Conservation (phyloP, 805 yeast genomes). For the Myxozyma kluyveri region DNA sequence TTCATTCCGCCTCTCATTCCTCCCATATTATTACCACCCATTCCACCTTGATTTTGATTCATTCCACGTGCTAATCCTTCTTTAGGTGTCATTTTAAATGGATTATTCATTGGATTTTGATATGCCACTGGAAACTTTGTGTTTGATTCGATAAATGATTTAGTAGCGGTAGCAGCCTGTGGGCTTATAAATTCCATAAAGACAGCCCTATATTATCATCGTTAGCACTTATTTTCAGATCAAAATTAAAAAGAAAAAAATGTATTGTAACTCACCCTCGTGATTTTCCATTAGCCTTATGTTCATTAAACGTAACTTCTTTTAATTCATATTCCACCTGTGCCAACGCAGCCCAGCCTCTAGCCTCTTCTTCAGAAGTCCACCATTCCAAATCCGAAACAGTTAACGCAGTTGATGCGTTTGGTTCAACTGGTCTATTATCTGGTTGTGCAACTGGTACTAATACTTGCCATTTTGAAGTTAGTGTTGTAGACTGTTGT, state of each 20-base stretch:
- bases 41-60: not conserved
- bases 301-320: constrained; percentile 31
- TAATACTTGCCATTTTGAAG: constrained; percentile 25
- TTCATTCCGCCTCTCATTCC: constrained; percentile 3
- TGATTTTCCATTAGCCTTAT: constrained; percentile 33
- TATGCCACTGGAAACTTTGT: constrained; percentile 5
- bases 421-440: constrained; percentile 23
- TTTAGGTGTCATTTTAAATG: constrained; percentile 29
- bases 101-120: constrained; percentile 22
- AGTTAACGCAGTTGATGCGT: constrained; percentile 23
- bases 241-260: not conserved
- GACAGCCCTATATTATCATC: constrained; percentile 15
- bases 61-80: constrained; percentile 17
- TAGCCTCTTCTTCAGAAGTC: constrained; percentile 32
- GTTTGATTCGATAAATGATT: constrained; percentile 9
- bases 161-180: constrained; percentile 28
- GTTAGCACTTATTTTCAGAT: not conserved
- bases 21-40: constrained; percentile 2
- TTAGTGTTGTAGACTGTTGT: constrained; percentile 1
- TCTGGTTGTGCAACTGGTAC: constrained; percentile 16
- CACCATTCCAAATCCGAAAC: constrained; percentile 31
- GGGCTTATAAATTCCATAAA: constrained; percentile 26
- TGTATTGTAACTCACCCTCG: constrained; percentile 22
- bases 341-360: constrained; percentile 31
- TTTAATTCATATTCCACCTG: constrained; percentile 27